Base-by-base conservation (phyloP, 2,329 filamentous ascomycete species). In the Ascochyta pisi region DNA sequence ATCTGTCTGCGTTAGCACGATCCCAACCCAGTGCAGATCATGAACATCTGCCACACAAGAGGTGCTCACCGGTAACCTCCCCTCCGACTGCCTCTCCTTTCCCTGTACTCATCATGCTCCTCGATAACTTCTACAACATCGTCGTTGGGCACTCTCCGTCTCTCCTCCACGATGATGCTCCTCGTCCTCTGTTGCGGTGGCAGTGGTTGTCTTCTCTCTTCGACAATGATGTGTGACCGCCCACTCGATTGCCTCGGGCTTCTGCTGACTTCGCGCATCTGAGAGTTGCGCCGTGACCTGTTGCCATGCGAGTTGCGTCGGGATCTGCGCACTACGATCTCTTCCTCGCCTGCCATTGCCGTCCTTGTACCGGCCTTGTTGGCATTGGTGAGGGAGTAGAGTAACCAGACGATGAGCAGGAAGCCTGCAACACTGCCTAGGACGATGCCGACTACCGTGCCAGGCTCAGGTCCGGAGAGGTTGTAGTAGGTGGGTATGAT, bases 401-500 rank as follows among this genome's bases (percentile, higher is more conserved):
- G 67, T 4, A 85, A 75, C 79, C 81, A 84, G 31, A 83, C 71
- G 27, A 85, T 58, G 6, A 85, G 72, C 23, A 85, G 70, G 71
- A 84, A 83, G 42, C 81, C 83, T 6, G 74, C 78, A 22, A 85
- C 79, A 52, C 78, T 80, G 58, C 83, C 83, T 24, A 85, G 76
- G 6, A 84, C 82, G 54, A 88, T 87, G 50, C 86, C 86, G 9
- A 81, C 84, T 1, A 89, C 81, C 35, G 81, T 81, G 50, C 84
- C 86, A 0, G 86, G 81, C 0, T 78, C 42, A 0, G 85, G 85
- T 6, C 84, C 81, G 24, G 75, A 76, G 48, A 79, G 78, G 41
- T 81, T 78, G 73, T 89, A 89, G 63, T 84, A 84, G 24, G 84
- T 81, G 1, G 86, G 86, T 63, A 89, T 86, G 58, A 85, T 79